phyloP scores from a whole-genome alignment of 768 basidiomycete genomes.

The Boletus subparvulus region DNA sequence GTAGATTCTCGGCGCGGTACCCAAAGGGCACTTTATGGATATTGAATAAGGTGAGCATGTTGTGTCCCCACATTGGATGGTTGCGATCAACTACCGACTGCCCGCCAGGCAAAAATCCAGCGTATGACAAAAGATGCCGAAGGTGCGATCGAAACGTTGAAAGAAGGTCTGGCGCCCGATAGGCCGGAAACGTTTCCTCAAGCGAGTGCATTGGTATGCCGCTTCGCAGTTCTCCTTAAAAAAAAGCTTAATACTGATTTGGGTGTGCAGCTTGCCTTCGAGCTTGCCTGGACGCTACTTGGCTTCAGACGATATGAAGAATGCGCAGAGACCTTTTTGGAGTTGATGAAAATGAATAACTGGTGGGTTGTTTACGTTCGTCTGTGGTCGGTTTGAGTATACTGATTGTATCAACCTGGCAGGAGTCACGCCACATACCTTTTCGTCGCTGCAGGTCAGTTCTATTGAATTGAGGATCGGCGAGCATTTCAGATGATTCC shows the following conservation, averaged over 20 bases:
- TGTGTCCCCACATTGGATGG: neutral
- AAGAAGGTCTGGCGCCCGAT: conserved; percentile 55
- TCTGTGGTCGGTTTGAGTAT: neutral
- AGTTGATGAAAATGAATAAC: conserved; percentile 62
- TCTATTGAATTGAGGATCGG: neutral
- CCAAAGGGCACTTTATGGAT: conserved; percentile 74
- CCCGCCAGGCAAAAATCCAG: conserved; percentile 61
- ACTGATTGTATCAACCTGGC: neutral
- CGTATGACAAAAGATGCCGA: conserved; percentile 68
- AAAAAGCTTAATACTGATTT: neutral
- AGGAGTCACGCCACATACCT: conserved; percentile 82
- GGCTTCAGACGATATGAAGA: conserved; percentile 64
- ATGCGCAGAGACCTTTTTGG: conserved; percentile 63
- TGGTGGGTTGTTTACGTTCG: conserved; percentile 46
- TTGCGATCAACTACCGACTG: neutral
- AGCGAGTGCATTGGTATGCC: conserved; percentile 64
- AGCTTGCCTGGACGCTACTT: conserved; percentile 75
- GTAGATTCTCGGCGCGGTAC: conserved; percentile 55
- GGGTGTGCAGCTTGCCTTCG: conserved; percentile 61
- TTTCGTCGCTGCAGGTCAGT: conserved; percentile 66
- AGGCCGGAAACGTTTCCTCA: conserved; percentile 58
- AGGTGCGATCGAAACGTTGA: conserved; percentile 63
- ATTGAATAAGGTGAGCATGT: conserved; percentile 54
- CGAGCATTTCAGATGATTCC: neutral
- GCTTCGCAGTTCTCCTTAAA: neutral